These are phyloP conservation scores for Scutellaria minor DNA, from an alignment of 257 asterid species.

Conservation along the genomic window DNA sequence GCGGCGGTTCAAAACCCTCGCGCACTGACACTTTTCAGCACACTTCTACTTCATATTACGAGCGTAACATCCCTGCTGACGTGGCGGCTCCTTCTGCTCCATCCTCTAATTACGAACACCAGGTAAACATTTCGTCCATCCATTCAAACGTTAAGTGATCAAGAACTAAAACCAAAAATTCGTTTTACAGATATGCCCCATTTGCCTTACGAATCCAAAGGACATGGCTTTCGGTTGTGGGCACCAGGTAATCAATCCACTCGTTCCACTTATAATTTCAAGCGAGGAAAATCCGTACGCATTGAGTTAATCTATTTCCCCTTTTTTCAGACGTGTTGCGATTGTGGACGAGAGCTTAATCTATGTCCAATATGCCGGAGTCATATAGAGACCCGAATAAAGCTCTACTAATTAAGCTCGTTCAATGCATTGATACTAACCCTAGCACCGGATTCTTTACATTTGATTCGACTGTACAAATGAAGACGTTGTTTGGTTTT, in stretches of 20 bases:
- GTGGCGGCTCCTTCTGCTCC: slow-evolving; percentile 65
- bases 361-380: slow-evolving; percentile 84
- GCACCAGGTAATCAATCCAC: slow-evolving; percentile 67
- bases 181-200: slow-evolving; percentile 71
- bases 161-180: neutral
- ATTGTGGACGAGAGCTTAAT: slow-evolving; percentile 72
- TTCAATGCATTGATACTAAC: slow-evolving; percentile 13
- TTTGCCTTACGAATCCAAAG: slow-evolving; percentile 76
- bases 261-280: neutral
- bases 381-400: slow-evolving; percentile 76
- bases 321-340: slow-evolving; percentile 69
- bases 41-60: slow-evolving; percentile 48
- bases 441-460: slow-evolving; percentile 37
- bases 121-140: slow-evolving; percentile 43
- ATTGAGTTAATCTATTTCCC: neutral
- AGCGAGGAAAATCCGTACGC: neutral
- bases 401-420: slow-evolving; percentile 61
- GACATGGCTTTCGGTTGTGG: slow-evolving; percentile 99
- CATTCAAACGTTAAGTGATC: neutral
- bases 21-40: slow-evolving; percentile 46
- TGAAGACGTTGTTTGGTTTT: slow-evolving; percentile 19
- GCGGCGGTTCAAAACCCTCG: slow-evolving; percentile 46
- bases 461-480: slow-evolving; percentile 29
- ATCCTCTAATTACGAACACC: slow-evolving; percentile 55
- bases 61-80: slow-evolving; percentile 36